Evolutionary conservation across 768 basidiomycete species (phyloP).

Genomic region (Lactarius indigo): DNA sequence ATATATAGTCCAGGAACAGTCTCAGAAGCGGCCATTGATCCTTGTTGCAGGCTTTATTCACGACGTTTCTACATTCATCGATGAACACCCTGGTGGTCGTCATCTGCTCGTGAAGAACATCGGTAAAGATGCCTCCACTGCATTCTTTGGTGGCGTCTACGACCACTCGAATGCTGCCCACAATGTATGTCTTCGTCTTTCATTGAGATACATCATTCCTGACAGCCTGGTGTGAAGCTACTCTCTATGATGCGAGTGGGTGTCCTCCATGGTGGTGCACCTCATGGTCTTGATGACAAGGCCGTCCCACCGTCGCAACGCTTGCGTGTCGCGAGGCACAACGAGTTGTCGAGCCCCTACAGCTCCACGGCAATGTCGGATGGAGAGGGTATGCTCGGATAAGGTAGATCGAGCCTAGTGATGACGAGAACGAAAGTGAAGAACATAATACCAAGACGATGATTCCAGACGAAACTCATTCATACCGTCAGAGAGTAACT

Average conservation of each 20-base stretch:
- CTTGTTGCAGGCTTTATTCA: slow-evolving; percentile 92
- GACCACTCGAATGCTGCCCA: slow-evolving; percentile 88
- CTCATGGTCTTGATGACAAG: slow-evolving; percentile 48
- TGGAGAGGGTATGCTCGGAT: slow-evolving; percentile 35
- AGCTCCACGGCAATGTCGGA: slow-evolving; percentile 36
- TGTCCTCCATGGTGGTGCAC: slow-evolving; percentile 50
- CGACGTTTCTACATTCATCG: slow-evolving; percentile 78
- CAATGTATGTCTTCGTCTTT: slow-evolving; percentile 48
- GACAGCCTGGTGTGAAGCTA: slow-evolving; percentile 31
- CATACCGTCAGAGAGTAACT: background rate
- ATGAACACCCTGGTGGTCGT: slow-evolving; percentile 90
- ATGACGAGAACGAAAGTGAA: background rate
- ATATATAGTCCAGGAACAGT: slow-evolving; percentile 68
- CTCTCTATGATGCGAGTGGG: slow-evolving; percentile 63
- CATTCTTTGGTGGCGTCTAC: slow-evolving; percentile 92
- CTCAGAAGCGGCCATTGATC: slow-evolving; percentile 74
- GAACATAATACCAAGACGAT: background rate
- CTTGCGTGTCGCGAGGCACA: slow-evolving; percentile 41
- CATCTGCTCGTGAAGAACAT: slow-evolving; percentile 81
- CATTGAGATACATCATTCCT: background rate
- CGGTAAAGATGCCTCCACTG: slow-evolving; percentile 88
- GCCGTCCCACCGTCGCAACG: slow-evolving; percentile 48
- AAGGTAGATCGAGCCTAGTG: background rate
- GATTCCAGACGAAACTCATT: background rate
- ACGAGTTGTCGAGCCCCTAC: slow-evolving; percentile 35